phyloP scores from a whole-genome alignment of 2,329 filamentous ascomycete genomes.

The Rutstroemia sp. region DNA sequence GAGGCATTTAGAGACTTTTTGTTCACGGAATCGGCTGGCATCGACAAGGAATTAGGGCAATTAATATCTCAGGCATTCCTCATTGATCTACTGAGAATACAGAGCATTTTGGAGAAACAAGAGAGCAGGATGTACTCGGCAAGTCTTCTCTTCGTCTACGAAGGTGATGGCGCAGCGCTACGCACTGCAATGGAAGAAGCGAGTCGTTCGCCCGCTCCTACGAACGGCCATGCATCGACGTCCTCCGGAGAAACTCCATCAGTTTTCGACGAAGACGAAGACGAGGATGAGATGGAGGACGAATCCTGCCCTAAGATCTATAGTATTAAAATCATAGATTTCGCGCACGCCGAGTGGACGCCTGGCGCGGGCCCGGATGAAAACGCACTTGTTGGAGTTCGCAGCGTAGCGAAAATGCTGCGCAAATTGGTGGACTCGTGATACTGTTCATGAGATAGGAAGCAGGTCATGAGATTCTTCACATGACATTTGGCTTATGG shows the following conservation, averaged over 20 bases:
- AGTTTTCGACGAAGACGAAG: constrained; percentile 34
- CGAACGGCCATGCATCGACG: constrained; percentile 26
- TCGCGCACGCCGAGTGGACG: constrained; percentile 81
- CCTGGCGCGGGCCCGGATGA: constrained; percentile 79
- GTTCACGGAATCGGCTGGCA: constrained; percentile 50
- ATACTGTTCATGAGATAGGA: not conserved
- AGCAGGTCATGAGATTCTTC: not conserved
- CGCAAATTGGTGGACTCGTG: constrained; percentile 37
- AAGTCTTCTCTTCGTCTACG: constrained; percentile 53
- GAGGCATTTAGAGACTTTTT: constrained; percentile 50
- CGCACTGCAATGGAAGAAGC: constrained; percentile 30
- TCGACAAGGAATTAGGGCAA: constrained; percentile 50
- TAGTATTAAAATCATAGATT: constrained; percentile 86
- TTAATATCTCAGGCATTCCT: constrained; percentile 48
- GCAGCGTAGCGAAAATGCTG: constrained; percentile 65
- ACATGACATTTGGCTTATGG: not conserved
- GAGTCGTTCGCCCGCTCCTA: constrained; percentile 24
- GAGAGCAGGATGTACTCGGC: constrained; percentile 56
- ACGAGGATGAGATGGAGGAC: constrained; percentile 49
- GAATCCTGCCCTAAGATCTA: constrained; percentile 58
- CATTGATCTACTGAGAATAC: constrained; percentile 44
- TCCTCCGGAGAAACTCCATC: constrained; percentile 17
- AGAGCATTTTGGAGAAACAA: constrained; percentile 45
- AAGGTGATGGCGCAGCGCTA: constrained; percentile 52
- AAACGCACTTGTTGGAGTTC: constrained; percentile 69